Evolutionary conservation across 2,329 filamentous ascomycete genomes (phyloP), one percentile per base, ranked within the genome.

Genomic region (Aspergillus fumigatiaffinis): DNA sequence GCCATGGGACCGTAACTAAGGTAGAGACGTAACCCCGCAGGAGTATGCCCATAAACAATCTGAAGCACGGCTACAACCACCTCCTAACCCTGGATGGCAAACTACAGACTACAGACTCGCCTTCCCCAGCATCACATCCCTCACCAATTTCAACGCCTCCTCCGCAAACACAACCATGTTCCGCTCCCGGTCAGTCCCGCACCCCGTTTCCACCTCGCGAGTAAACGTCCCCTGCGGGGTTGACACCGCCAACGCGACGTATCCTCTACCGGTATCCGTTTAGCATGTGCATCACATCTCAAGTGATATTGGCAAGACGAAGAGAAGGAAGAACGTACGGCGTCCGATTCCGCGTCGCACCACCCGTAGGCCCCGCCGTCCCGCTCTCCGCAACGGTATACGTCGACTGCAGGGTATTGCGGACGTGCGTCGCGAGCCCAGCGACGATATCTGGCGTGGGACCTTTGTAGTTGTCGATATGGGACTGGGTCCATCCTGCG

Each of bases 131-230:
- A 87, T 77, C 35, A 84, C 80, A 72, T 87, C 84, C 64, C 76
- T 78, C 61, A 87, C 68, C 60, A 87, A 67, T 65, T 68, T 79
- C 73, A 87, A 71, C 25, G 75, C 83, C 69, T 84, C 84, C 3
- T 78, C 75, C 0, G 85, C 84, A 77, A 88, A 88, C 41, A 71
- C 70, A 57, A 87, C 77, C 85, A 88, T 88, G 66, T 88, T 88
- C 52, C 63, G 80, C 66, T 83, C 80, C 55, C 85, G 73, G 65
- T 87, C 79, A 2, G 69, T 38, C 14, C 32, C 75, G 8, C 77
- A 79, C 7, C 80, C 82, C 1, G 84, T 87, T 52, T 83, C 78
- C 28, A 84, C 64, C 69, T 87, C 85, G 54, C 77, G 78, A 53
- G 77, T 82, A 57, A 79, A 77, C 0, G 76, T 80, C 0, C 80